These are phyloP conservation scores for Plasmodium relictum DNA, from an alignment of 169 alveolate species.

Conservation along the genomic window DNA sequence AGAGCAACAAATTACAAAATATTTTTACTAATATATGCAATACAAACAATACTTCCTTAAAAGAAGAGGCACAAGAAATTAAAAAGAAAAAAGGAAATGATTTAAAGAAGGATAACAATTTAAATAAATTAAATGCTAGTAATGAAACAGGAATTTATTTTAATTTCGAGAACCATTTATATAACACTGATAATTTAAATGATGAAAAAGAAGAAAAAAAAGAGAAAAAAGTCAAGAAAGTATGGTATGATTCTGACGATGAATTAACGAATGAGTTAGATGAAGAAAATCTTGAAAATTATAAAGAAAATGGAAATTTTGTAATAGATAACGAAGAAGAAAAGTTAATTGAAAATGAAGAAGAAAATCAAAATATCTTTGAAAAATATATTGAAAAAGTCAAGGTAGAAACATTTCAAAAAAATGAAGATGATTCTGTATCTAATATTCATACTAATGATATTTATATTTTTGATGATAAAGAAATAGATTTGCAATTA, in stretches of 20 bases:
- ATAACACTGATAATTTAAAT: background rate
- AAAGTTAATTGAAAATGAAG: constrained; percentile 32
- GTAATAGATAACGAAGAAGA: constrained; percentile 32
- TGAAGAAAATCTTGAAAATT: background rate
- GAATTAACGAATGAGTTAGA: constrained; percentile 15
- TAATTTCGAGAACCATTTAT: constrained; percentile 42
- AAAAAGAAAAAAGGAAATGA: background rate
- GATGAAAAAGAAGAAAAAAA: constrained; percentile 4
- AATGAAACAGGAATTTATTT: constrained; percentile 8
- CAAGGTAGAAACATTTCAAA: constrained; percentile 14
- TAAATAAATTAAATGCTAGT: background rate
- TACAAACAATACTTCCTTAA: constrained; percentile 1
- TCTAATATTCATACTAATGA: constrained; percentile 32
- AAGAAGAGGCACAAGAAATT: constrained; percentile 15
- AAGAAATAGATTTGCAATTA: constrained; percentile 16
- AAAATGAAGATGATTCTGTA: constrained; percentile 2
- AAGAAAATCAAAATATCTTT: constrained; percentile 7
- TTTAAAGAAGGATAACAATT: background rate
- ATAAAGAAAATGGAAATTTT: constrained; percentile 5
- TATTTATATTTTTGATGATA: constrained; percentile 41
- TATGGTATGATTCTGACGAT: constrained; percentile 75
- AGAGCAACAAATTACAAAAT: background rate
- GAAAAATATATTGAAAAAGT: constrained; percentile 39
- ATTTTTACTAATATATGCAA: background rate
- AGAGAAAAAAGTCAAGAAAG: constrained; percentile 6